Evolutionary conservation across 1,139 yeast species (phyloP).

Genomic region (Geotrichum histeridarum): DNA sequence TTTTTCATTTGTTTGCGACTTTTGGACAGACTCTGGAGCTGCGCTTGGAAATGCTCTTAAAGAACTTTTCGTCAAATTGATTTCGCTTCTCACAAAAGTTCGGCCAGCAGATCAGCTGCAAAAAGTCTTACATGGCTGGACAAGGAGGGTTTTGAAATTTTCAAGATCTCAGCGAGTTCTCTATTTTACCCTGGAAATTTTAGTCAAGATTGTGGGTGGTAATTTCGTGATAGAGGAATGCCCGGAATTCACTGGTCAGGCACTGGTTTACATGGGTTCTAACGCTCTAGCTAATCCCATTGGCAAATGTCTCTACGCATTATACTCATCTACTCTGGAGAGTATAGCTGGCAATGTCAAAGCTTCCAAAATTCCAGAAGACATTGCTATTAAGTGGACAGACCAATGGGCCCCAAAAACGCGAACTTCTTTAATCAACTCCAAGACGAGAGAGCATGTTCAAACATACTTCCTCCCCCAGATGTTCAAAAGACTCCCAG

Average conservation of each 20-base stretch:
- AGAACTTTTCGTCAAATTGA: constrained; percentile 52
- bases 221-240: constrained; percentile 41
- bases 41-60: constrained; percentile 64
- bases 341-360: constrained; percentile 35
- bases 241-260: constrained; percentile 45
- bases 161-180: constrained; percentile 53
- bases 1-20: constrained; percentile 57
- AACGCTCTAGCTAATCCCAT: constrained; percentile 64
- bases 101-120: constrained; percentile 17
- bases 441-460: constrained; percentile 45
- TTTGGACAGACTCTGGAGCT: constrained; percentile 67
- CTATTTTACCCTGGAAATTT: constrained; percentile 54
- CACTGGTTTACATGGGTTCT: constrained; percentile 49
- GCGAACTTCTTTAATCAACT: constrained; percentile 36
- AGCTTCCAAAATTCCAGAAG: constrained; percentile 21
- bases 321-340: constrained; percentile 35
- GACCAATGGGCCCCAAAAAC: constrained; percentile 48
- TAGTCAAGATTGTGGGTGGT: constrained; percentile 47
- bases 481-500: constrained; percentile 50
- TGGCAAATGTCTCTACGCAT: constrained; percentile 54
- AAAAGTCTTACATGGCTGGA: constrained; percentile 42
- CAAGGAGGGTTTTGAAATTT: constrained; percentile 40
- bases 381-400: constrained; percentile 44
- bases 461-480: constrained; percentile 59
- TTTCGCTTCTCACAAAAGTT: constrained; percentile 37